Evolutionary conservation across 257 asterid genomes (phyloP).

Genomic region (Osmanthus fragrans): DNA sequence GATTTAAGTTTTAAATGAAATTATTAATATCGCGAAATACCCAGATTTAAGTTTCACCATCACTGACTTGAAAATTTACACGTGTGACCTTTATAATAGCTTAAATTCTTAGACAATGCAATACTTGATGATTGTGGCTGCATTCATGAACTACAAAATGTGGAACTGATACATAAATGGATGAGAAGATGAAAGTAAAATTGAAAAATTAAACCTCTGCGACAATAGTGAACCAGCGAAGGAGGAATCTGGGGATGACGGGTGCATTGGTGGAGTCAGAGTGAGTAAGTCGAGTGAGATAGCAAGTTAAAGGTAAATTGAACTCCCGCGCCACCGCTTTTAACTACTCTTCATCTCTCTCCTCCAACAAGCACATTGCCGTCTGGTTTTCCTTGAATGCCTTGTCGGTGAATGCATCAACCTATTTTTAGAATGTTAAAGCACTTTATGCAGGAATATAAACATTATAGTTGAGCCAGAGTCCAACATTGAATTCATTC

Average conservation of each 20-base stretch:
- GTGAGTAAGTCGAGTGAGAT: conserved; percentile 43
- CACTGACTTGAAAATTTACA: no score
- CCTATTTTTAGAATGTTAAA: conserved; percentile 31
- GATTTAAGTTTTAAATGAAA: no score
- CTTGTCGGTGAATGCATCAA: conserved; percentile 76
- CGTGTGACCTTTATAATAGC: no score
- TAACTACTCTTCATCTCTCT: conserved; percentile 73
- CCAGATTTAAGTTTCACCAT: no score
- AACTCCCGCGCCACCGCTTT: conserved; percentile 87
- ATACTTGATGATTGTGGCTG: no score
- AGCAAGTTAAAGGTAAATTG: conserved; percentile 69
- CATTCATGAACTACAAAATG: no score
- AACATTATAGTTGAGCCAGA: no score
- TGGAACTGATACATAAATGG: background rate
- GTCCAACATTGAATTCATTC: no score
- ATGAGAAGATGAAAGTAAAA: background rate
- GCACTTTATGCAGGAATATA: no score
- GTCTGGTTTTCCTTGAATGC: conserved; percentile 95
- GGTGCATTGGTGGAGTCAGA: background rate
- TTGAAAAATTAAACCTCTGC: conserved; percentile 52
- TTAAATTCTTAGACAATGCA: no score
- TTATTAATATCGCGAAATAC: no score
- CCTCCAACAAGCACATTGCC: conserved; percentile 81
- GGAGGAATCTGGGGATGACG: conserved; percentile 46
- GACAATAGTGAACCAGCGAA: conserved; percentile 93